Conservation (phyloP, 805 yeast species). For the Spencermartinsiella europaea region DNA sequence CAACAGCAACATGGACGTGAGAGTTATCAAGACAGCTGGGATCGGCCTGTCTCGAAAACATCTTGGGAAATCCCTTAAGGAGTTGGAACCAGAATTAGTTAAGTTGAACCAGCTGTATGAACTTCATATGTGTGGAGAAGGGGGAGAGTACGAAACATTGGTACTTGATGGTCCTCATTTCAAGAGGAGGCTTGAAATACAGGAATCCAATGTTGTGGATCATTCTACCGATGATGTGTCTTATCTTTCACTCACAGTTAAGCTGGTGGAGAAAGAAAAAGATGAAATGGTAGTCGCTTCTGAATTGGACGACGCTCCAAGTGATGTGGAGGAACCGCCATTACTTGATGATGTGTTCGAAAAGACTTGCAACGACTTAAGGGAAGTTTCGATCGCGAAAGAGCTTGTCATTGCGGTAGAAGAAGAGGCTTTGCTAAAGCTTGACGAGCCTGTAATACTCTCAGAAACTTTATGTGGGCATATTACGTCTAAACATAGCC, state of each 20-base stretch:
- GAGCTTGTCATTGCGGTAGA: not conserved
- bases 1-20: slow-evolving; percentile 61
- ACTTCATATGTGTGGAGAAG: slow-evolving; percentile 96
- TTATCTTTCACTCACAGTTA: slow-evolving; percentile 54
- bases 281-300: not conserved
- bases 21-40: slow-evolving; percentile 90
- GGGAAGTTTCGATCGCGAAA: not conserved
- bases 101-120: slow-evolving; percentile 60
- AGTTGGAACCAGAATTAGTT: slow-evolving; percentile 53
- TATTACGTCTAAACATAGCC: not conserved
- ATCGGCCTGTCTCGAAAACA: slow-evolving; percentile 65
- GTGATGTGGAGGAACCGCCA: slow-evolving; percentile 19
- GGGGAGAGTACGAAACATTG: slow-evolving; percentile 94
- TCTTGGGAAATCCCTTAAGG: slow-evolving; percentile 61
- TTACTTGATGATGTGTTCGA: slow-evolving; percentile 33
- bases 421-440: too few relatives aligned
- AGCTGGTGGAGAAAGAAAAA: slow-evolving; percentile 34
- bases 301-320: slow-evolving; percentile 14
- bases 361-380: slow-evolving; percentile 14
- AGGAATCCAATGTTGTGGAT: slow-evolving; percentile 36
- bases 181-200: slow-evolving; percentile 43
- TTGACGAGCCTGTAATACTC: not conserved
- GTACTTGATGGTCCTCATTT: slow-evolving; percentile 91
- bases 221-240: slow-evolving; percentile 64
- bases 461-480: too few relatives aligned